Evolutionary conservation across 2,329 filamentous ascomycete genomes (phyloP), one percentile per base, ranked within the genome.

Genomic region (Magnaporthiopsis incrustans): DNA sequence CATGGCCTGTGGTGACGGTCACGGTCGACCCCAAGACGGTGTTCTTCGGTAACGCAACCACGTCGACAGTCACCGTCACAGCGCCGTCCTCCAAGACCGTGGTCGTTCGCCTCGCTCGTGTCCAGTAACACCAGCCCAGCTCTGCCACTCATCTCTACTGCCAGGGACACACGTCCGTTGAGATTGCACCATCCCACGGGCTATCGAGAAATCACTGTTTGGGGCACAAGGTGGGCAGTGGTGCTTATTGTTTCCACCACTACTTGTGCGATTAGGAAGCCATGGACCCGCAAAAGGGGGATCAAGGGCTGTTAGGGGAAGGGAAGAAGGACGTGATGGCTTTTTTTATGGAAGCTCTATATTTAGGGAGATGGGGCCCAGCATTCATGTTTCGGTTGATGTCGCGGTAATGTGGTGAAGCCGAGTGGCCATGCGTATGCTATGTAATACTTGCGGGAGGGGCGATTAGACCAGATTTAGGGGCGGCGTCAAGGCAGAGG

Each of bases 1-100:
- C 44, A 8, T 53, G 44, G 44, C 11, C 57, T 58, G 12, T 58
- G 14, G n/a, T 35, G 25, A 63, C 53, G n/a, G 32, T 57, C 53
- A 63, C 53, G 8, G 33, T 58, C 30, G 57, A 63, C 50, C 56
- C 61, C n/a, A 63, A 33, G 50, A 44, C 38, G 32, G 53, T 57
- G 27, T 56, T n/a, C 25, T 63, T 63, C 27, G 53, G 61, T 26
- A 63, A 63, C 56, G 57, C 61, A 38, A 63, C 61, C 32, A 27
- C 57, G 26, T 58, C 57, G 57, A 58, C 57, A 22, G 44, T 53
- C 8, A 58, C 57, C 4, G 57, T 58, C 57, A 58, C 57, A 15
- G 57, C 25, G 10, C 57, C 25, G 6, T 32, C 57, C 26, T 27
- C 57, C 12, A 58, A 58, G 57, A 58, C 57, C 14, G 30, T 58